Percentiles rank a stretch among this genome's conserved stretches.
Conservation (phyloP, 2,329 filamentous ascomycete genomes). For the Escovopsis sp. region DNA sequence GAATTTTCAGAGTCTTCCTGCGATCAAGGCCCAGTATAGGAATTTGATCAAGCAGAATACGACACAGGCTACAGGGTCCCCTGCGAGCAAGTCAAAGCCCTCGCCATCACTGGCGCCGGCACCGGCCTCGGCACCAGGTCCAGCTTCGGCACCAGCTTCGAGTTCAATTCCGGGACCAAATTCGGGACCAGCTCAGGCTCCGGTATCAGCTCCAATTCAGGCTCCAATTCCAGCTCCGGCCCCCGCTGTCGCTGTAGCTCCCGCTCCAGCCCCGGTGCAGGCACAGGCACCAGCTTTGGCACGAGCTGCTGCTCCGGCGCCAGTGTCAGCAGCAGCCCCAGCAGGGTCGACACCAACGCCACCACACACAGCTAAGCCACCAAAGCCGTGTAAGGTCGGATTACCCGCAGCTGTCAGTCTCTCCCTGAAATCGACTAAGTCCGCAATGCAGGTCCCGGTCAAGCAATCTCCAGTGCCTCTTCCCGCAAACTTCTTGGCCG, state of each 20-base stretch:
- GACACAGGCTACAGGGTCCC: slow-evolving; percentile 2
- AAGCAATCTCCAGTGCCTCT: slow-evolving; percentile 30
- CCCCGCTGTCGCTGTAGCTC: neutral
- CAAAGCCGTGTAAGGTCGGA: slow-evolving; percentile 20
- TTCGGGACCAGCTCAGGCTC: no score
- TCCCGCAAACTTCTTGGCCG: slow-evolving; percentile 27
- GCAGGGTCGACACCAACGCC: neutral
- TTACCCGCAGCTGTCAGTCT: slow-evolving; percentile 11
- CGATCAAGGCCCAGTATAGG: slow-evolving; percentile 4
- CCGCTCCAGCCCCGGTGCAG: neutral
- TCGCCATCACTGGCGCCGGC: slow-evolving; percentile 5
- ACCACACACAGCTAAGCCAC: slow-evolving; percentile 3
- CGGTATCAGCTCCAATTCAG: no score
- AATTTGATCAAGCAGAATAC: neutral
- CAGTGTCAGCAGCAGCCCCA: neutral
- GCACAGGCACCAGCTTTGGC: neutral
- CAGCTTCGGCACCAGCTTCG: slow-evolving; percentile 7
- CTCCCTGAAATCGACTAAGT: slow-evolving; percentile 14
- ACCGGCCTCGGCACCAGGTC: neutral
- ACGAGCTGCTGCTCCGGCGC: neutral
- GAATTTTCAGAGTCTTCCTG: slow-evolving; percentile 4
- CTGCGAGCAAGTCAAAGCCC: slow-evolving; percentile 8
- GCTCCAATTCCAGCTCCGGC: no score
- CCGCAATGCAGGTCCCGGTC: slow-evolving; percentile 17
- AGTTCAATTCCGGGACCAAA: slow-evolving; percentile 7